Evolutionary conservation across 2,329 filamentous ascomycete genomes (phyloP).

Genomic region (Zymoseptoria pseudotritici): DNA sequence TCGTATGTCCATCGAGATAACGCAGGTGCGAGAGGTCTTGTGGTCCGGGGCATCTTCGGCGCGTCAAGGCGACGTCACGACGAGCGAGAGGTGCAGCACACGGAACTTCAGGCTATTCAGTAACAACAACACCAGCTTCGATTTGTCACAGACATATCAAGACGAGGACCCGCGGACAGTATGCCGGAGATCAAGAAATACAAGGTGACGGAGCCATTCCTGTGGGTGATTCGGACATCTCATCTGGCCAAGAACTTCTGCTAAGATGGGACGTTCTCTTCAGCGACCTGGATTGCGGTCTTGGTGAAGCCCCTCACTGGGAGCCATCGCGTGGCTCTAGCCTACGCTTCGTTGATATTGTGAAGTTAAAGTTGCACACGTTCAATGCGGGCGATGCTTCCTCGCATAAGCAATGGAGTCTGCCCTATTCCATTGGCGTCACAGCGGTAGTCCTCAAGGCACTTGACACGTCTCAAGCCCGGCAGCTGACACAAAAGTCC

Average conservation of each 20-base stretch:
- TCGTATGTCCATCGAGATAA: not conserved
- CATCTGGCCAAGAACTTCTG: not conserved
- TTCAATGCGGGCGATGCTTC: constrained; percentile 58
- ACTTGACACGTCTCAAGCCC: not conserved
- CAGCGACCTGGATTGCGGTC: constrained; percentile 50
- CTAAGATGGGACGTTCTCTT: not conserved
- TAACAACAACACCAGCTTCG: not conserved
- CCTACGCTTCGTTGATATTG: constrained; percentile 77
- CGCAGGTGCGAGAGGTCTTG: not conserved
- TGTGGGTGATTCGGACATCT: constrained; percentile 29
- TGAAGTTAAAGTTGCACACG: constrained; percentile 64
- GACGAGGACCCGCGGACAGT: not conserved
- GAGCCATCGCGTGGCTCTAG: constrained; percentile 53
- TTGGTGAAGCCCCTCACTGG: constrained; percentile 71
- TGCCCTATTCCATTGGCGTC: constrained; percentile 48
- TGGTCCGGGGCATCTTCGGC: not conserved
- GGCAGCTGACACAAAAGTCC: not conserved
- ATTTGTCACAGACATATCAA: not conserved
- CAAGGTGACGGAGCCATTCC: constrained; percentile 39
- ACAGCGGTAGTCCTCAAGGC: constrained; percentile 48
- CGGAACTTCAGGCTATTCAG: not conserved
- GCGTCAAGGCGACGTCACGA: not conserved
- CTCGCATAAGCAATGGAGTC: constrained; percentile 49
- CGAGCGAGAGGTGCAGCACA: not conserved
- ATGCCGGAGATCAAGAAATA: constrained; percentile 30